Evolutionary conservation across 139 green algal species (phyloP).

Genomic region (Marvania coccoides): DNA sequence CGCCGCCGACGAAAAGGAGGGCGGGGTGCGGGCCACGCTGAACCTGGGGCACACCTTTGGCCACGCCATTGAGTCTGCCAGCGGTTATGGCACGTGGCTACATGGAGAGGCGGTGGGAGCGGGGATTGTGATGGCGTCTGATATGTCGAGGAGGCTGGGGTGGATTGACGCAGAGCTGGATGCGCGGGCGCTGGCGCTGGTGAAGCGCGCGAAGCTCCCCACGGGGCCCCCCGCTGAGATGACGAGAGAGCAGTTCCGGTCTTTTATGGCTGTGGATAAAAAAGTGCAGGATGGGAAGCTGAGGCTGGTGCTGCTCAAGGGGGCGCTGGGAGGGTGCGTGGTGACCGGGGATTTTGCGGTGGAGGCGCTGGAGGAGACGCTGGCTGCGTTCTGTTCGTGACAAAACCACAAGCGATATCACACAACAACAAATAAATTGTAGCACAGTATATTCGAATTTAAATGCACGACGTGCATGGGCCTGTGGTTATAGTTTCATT

Average conservation of each 20-base stretch:
- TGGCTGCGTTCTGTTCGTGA: constrained; percentile 75
- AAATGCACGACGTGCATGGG: too few relatives aligned
- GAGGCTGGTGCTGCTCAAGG: constrained; percentile 89
- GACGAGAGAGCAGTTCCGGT: constrained; percentile 72
- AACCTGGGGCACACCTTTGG: constrained; percentile 99
- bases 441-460: neutral
- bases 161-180: constrained; percentile 84
- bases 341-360: constrained; percentile 91
- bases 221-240: constrained; percentile 55
- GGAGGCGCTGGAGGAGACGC: constrained; percentile 72
- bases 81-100: constrained; percentile 68
- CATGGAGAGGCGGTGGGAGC: constrained; percentile 92
- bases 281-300: constrained; percentile 89
- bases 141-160: constrained; percentile 81
- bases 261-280: constrained; percentile 96
- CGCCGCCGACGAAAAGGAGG: constrained; percentile 87
- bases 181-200: constrained; percentile 55
- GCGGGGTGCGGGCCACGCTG: constrained; percentile 89
- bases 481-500: too few relatives aligned
- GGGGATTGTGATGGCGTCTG: constrained; percentile 93
- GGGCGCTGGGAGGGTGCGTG: constrained; percentile 82
- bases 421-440: neutral
- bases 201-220: constrained; percentile 65
- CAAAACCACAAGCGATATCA: neutral
- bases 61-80: constrained; percentile 91